phyloP scores from a whole-genome alignment of 441 rosid genomes.

The Rhodomyrtus psidioides region DNA sequence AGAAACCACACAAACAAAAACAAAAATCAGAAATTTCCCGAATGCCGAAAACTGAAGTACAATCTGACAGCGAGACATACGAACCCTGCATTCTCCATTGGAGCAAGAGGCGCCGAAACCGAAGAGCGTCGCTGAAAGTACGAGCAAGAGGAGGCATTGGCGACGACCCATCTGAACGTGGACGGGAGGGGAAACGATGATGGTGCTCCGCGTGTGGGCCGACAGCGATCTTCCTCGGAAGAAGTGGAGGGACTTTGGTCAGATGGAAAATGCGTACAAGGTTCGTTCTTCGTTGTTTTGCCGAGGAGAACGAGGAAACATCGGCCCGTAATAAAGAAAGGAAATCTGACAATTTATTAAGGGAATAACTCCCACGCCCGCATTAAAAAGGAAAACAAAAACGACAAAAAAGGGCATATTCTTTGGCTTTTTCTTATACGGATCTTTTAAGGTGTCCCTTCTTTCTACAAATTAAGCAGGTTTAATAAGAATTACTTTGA shows the following conservation, averaged over 20 bases:
- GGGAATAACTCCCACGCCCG: not conserved
- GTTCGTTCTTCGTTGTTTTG: not conserved
- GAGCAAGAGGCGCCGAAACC: conserved; percentile 15
- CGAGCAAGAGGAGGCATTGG: not conserved
- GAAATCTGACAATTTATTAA: not conserved
- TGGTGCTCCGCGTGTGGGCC: not conserved
- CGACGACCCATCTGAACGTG: not conserved
- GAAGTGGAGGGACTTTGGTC: not conserved
- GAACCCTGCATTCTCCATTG: conserved; percentile 25
- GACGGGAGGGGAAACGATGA: not conserved
- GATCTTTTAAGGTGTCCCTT: not conserved
- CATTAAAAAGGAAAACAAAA: not conserved
- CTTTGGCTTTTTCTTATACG: not conserved
- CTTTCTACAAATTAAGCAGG: not conserved
- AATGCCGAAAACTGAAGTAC: not conserved
- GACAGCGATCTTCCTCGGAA: not conserved
- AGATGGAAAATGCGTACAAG: not conserved
- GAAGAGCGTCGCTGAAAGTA: not conserved
- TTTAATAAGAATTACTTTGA: not conserved
- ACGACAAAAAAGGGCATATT: not conserved
- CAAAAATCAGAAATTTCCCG: not conserved
- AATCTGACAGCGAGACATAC: not conserved
- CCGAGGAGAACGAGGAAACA: not conserved
- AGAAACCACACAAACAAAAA: not conserved
- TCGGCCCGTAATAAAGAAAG: not conserved